Base-by-base conservation (phyloP, 2,329 filamentous ascomycete species). In the Nannizziopsis arthrosporioides region DNA sequence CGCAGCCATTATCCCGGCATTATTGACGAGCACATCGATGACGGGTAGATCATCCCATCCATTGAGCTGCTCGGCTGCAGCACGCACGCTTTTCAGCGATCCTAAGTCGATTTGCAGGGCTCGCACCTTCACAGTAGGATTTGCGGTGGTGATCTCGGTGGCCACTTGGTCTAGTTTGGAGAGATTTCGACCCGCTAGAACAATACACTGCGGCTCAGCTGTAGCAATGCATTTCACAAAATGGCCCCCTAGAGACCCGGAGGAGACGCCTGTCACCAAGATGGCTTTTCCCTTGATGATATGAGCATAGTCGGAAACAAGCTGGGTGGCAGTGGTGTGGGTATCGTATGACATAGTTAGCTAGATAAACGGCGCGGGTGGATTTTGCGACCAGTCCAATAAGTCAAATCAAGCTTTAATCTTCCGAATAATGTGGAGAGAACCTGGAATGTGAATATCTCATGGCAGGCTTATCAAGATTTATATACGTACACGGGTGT, bases 11-110 rank as follows among this genome's bases (percentile, higher is more conserved):
- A 70, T 56, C 1, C 66, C 68, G 10, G 70, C 67, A 51, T 68
- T 72, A 56, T 71, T 68, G 49, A 72, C 61, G 3, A 71, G 53
- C 2, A 71, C 56, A 53, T 70, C 65, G 37, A 72, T 44, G 5
- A 5, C 14, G 2, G 19, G 55, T 19, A 63, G 48, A 38, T 62
- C 58, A 4, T 51, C 47, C 18, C 59, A 61, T 17, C 36, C 50
- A 40, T 60, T 59, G 36, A 71, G 56, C 46, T 58, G 49, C 1
- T 45, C 44, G 5, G 64, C 63, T 1, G 66, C 62, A 18, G 56
- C 49, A 0, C 61, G 61, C 1, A 68, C 55, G 3, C 56, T 58
- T 1, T 46, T 27, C 35, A 61, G 56, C 1, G 60, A 67, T 9
- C 54, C 54, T 11, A 71, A 56, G 50, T 70, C 63, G 3, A 70